A percentile compares a stretch with the other conserved stretches of the same genome.
phyloP scores from a whole-genome alignment of 2,329 filamentous ascomycete species.

The Alternaria triticimaculans region DNA sequence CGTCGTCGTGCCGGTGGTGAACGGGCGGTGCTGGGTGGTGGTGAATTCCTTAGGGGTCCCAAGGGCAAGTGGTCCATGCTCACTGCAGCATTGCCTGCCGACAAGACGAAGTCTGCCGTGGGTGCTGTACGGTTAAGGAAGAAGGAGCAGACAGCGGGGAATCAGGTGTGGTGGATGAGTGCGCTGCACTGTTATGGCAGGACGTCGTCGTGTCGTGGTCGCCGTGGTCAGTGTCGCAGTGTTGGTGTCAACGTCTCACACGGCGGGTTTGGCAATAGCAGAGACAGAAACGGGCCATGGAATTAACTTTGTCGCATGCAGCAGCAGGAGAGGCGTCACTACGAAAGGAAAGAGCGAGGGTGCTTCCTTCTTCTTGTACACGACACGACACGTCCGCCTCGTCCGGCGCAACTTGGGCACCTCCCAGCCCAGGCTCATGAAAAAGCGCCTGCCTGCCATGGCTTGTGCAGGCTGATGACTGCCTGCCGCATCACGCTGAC shows the following conservation, averaged over 20 bases:
- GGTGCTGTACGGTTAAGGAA: background rate
- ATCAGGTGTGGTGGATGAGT: background rate
- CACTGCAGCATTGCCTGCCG: conserved; percentile 12
- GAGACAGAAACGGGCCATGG: background rate
- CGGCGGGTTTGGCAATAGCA: background rate
- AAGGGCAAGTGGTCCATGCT: conserved; percentile 20
- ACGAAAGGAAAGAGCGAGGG: background rate
- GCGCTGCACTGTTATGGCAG: background rate
- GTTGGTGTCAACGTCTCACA: conserved; percentile 10
- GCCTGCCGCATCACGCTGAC: background rate
- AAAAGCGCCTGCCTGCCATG: background rate
- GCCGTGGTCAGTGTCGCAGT: background rate
- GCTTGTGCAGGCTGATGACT: background rate
- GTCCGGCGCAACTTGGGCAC: conserved; percentile 6
- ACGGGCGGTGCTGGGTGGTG: conserved; percentile 13
- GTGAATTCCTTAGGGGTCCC: conserved; percentile 15
- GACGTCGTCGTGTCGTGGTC: background rate
- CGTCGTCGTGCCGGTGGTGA: conserved; percentile 30
- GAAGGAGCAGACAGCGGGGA: background rate
- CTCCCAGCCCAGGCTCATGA: background rate
- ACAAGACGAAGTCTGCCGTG: background rate
- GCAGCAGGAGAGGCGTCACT: background rate
- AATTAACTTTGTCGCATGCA: background rate
- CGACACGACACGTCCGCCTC: background rate
- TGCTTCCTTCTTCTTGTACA: conserved; percentile 21